Evolutionary conservation across 2,329 filamentous ascomycete species (phyloP), one percentile per base, ranked within the genome.

Genomic region (Aspergillus floridensis): DNA sequence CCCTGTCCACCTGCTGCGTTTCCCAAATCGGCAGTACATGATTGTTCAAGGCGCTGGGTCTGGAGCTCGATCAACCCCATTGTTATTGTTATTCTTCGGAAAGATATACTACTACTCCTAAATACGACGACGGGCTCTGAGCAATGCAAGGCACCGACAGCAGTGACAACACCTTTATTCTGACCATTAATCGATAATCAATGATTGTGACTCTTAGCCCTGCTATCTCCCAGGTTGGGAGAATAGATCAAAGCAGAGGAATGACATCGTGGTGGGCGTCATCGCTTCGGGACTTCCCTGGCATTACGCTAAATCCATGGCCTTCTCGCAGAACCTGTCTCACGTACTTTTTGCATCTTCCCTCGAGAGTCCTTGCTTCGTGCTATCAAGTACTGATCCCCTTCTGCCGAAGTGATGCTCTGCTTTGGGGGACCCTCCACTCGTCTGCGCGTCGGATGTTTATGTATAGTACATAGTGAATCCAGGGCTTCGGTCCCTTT

Each of bases 361-460:
- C 52, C 47, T 24, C 11, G 14, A 24, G 50, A 58, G 59, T 72
- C 72, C 72, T 74, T 74, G 72, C 72, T 72, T 74, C 54, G 61
- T 65, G 66, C 65, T 70, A 69, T 66, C 67, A 62, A 50, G 41
- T 57, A 59, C 61, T 64, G 60, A 44, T 57, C 58, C 48, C 31
- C 61, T 59, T 49, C 57, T 63, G 64, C 59, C 51, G 65, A 63
- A 59, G 63, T 56, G 55, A 62, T 60, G 63, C 67, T 65, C 62
- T 59, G 29, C 62, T 58, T 50, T 58, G 52, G 59, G 59, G 58
- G 51, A 54, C 47, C 53, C 59, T 60, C 57, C 57, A 50, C 56
- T 59, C 62, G 57, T 60, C 51, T 63, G 59, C 59, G 64, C 64
- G 50, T 64, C 60, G 65, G 60, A 63, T 66, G 56, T 62, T 65